A percentile compares a stretch with the other conserved stretches of the same genome.
Conservation (phyloP, 257 asterid species). For the Primulina huaijiensis region DNA sequence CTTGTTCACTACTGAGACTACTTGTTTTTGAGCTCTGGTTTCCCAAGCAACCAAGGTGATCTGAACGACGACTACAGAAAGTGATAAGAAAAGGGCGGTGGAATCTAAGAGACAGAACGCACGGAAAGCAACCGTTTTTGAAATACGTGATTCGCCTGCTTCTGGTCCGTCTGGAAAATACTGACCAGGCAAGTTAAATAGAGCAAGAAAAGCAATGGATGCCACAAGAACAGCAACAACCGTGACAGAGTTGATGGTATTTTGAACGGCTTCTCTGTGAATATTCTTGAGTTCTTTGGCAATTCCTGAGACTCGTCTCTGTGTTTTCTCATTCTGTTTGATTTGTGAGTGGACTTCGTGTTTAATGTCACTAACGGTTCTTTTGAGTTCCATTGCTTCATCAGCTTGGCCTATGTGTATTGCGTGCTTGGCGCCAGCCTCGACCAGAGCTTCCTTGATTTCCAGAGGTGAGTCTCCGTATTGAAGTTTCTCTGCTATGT, state of each 20-base stretch:
- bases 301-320: constrained; percentile 82
- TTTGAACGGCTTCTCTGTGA: constrained; percentile 90
- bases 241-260: constrained; percentile 83
- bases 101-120: constrained; percentile 79
- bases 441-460: constrained; percentile 63
- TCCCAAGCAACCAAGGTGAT: constrained; percentile 94
- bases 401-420: constrained; percentile 60
- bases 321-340: constrained; percentile 84
- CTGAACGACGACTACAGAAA: constrained; percentile 90
- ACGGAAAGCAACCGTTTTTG: constrained; percentile 56
- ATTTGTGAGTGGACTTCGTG: constrained; percentile 95
- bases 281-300: constrained; percentile 95
- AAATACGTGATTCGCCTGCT: constrained; percentile 53
- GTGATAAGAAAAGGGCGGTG: constrained; percentile 82
- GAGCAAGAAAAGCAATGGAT: constrained; percentile 84
- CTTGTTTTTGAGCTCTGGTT: constrained; percentile 74
- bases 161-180: constrained; percentile 48
- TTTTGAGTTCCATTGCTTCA: constrained; percentile 75
- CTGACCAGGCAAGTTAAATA: constrained; percentile 88
- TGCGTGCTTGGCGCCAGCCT: constrained; percentile 89
- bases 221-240: constrained; percentile 93
- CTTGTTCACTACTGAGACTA: constrained; percentile 86
- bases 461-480: constrained; percentile 65
- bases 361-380: constrained; percentile 93
- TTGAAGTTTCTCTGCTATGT: constrained; percentile 89